Percentiles rank a stretch among this genome's conserved stretches.
phyloP scores from a whole-genome alignment of 2,329 filamentous ascomycete species.

The Geosmithia flava region DNA sequence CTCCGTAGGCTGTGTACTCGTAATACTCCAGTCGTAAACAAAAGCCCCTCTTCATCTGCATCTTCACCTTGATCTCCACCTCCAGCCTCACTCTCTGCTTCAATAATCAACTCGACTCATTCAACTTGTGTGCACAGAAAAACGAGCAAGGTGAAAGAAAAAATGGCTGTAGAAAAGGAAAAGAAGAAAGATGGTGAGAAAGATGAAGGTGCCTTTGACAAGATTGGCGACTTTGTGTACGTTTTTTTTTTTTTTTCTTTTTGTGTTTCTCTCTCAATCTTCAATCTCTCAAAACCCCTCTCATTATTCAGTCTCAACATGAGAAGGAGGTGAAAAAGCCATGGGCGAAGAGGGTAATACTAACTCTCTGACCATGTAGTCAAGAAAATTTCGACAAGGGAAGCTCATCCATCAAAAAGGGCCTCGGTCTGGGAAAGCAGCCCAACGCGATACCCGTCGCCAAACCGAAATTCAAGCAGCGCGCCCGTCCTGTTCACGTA shows the following conservation, averaged over 20 bases:
- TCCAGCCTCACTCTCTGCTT: not conserved
- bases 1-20: too few species aligned
- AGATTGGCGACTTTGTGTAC: not conserved
- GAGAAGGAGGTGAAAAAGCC: too few species aligned
- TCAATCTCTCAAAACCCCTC: too few species aligned
- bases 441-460: slow-evolving; percentile 18
- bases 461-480: slow-evolving; percentile 14
- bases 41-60: too few species aligned
- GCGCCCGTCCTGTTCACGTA: slow-evolving; percentile 28
- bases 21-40: too few species aligned
- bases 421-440: slow-evolving; percentile 15
- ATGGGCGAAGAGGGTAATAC: too few species aligned
- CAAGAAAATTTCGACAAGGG: slow-evolving; percentile 20
- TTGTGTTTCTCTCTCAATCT: not conserved
- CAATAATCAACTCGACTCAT: not conserved
- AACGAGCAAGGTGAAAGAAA: not conserved
- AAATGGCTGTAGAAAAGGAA: not conserved
- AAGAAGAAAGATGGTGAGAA: not conserved
- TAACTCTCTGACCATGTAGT: slow-evolving; percentile 3
- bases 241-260: not conserved
- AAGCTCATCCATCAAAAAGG: slow-evolving; percentile 21
- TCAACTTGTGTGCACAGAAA: not conserved
- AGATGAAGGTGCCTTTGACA: not conserved
- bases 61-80: not conserved
- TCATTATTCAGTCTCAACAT: too few species aligned